phyloP scores from a whole-genome alignment of 129 eudicot genomes.

The Sambucus nigra region DNA sequence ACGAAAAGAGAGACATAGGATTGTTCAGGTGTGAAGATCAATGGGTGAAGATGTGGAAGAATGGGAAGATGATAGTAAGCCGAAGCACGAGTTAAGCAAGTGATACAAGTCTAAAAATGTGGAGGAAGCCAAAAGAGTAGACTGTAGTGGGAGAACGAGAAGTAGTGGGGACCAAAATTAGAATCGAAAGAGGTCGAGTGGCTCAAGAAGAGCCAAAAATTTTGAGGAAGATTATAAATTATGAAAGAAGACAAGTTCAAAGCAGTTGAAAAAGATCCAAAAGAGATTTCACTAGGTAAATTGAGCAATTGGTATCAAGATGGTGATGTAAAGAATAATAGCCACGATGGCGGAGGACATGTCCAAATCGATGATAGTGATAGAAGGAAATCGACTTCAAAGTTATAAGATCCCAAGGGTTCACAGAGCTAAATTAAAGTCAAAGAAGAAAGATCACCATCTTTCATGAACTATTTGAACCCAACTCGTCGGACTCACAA shows the following conservation, averaged over 20 bases:
- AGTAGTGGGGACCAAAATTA: constrained; percentile 44
- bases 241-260: constrained; percentile 42
- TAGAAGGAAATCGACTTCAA: constrained; percentile 43
- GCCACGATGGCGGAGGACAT: constrained; percentile 43
- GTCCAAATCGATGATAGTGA: constrained; percentile 40
- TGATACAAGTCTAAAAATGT: constrained; percentile 41
- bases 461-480: too few relatives aligned
- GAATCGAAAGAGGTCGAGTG: constrained; percentile 55
- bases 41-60: constrained; percentile 45
- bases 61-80: constrained; percentile 50
- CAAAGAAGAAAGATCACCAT: constrained; percentile 41
- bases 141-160: constrained; percentile 44
- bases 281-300: constrained; percentile 61
- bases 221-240: constrained; percentile 69
- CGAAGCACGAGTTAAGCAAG: constrained; percentile 58
- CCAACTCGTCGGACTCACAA: too few relatives aligned
- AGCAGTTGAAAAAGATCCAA: constrained; percentile 52
- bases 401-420: constrained; percentile 33
- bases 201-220: constrained; percentile 45
- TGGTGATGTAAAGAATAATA: constrained; percentile 54
- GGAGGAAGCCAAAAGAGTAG: constrained; percentile 61
- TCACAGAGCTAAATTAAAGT: constrained; percentile 33
- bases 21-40: constrained; percentile 41
- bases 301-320: constrained; percentile 87
- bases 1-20: constrained; percentile 49